Conservation (phyloP, 176 grass and related monocot species). For the Chloris gayana region DNA sequence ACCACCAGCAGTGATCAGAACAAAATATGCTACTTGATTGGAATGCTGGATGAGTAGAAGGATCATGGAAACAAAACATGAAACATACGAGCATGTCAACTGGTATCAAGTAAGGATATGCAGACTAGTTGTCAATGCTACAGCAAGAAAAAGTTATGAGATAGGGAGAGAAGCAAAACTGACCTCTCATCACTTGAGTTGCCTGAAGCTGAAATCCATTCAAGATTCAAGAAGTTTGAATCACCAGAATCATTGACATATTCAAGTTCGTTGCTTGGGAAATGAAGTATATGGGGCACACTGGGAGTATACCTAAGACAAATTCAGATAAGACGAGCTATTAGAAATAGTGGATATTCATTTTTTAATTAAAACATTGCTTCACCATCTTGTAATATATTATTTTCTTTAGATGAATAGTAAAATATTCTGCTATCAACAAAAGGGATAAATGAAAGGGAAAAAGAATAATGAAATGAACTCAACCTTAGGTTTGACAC, state of each 20-base stretch:
- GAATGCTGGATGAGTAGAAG: constrained; percentile 4
- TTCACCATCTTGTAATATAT: constrained; percentile 1
- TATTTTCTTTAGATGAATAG: too few species aligned
- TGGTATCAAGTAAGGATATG: not conserved
- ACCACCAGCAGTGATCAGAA: constrained; percentile 8
- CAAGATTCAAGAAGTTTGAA: constrained; percentile 60
- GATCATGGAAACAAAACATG: not conserved
- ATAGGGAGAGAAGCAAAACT: not conserved
- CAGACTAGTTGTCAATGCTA: constrained; percentile 13
- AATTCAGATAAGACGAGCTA: constrained; percentile 22
- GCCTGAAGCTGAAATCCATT: constrained; percentile 54
- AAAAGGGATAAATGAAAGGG: constrained; percentile 1
- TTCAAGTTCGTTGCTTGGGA: constrained; percentile 14
- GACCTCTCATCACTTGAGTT: constrained; percentile 54
- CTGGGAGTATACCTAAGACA: constrained; percentile 47
- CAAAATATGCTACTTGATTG: not conserved
- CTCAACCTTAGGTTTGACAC: constrained; percentile 47
- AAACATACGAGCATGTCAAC: constrained; percentile 14
- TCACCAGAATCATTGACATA: constrained; percentile 36
- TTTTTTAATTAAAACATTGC: constrained; percentile 22
- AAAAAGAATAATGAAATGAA: constrained; percentile 27
- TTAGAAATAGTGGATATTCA: constrained; percentile 2
- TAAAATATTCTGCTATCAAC: not conserved
- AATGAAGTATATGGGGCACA: constrained; percentile 9
- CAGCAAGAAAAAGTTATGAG: not conserved